A percentile compares a stretch with the other conserved stretches of the same genome.
These are phyloP conservation scores for Pleurotus platypus DNA, from an alignment of 768 basidiomycete genomes.

Conservation along the genomic window DNA sequence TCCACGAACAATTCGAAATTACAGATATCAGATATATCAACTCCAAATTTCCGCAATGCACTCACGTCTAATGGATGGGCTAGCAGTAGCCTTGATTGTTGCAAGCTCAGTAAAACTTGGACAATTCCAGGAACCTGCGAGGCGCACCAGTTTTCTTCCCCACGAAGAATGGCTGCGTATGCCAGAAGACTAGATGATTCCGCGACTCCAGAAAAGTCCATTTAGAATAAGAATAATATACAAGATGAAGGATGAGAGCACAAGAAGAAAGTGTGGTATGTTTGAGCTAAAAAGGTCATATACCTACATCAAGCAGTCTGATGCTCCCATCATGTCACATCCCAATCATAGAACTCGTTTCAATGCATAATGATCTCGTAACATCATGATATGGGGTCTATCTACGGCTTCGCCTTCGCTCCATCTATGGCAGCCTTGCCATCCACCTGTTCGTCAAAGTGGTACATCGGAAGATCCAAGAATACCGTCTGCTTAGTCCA, in stretches of 20 bases:
- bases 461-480: constrained; percentile 61
- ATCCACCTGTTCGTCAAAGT: constrained; percentile 50
- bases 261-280: neutral
- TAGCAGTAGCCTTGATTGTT: neutral
- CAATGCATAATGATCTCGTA: neutral
- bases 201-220: neutral
- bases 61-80: neutral
- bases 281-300: neutral
- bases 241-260: too few relatives aligned
- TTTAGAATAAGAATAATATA: neutral
- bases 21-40: neutral
- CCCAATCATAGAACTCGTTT: neutral
- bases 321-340: constrained; percentile 6
- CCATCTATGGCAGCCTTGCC: constrained; percentile 39
- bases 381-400: neutral
- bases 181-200: constrained; percentile 4
- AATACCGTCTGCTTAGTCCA: constrained; percentile 52
- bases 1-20: constrained; percentile 1
- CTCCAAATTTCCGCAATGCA: neutral
- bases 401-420: constrained; percentile 10
- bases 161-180: constrained; percentile 16
- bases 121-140: neutral
- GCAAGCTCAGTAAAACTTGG: neutral
- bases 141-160: constrained; percentile 19
- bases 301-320: neutral